Evolutionary conservation across 179 eudicot species (phyloP).

Genomic region (Sideroxylon spinosum): DNA sequence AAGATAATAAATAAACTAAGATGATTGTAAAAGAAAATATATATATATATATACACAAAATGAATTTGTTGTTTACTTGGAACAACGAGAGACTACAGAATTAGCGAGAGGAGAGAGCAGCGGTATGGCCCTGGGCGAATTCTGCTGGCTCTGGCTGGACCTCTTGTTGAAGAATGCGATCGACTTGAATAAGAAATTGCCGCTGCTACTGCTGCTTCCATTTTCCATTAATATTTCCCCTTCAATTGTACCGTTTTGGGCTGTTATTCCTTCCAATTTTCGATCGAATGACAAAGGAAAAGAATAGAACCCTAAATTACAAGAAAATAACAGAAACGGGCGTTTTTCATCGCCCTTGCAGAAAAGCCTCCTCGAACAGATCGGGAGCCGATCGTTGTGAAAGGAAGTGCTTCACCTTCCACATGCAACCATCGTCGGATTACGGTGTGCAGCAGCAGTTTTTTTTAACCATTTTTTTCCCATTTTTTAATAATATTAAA

Average conservation of each 20-base stretch:
- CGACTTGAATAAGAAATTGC: constrained; percentile 13
- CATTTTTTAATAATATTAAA: too few species aligned
- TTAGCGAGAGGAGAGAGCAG: constrained; percentile 55
- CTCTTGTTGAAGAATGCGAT: constrained; percentile 14
- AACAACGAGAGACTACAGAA: constrained; percentile 52
- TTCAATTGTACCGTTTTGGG: neutral
- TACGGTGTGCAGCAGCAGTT: too few species aligned
- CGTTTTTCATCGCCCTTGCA: too few species aligned
- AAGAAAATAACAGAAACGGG: too few species aligned
- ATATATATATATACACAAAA: too few species aligned
- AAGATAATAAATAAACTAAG: neutral
- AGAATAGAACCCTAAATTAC: too few species aligned
- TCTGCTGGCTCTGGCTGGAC: neutral
- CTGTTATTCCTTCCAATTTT: neutral
- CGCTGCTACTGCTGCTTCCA: neutral
- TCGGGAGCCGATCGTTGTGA: too few species aligned
- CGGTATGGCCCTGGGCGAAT: constrained; percentile 37
- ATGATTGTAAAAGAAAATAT: neutral
- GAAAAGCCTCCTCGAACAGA: too few species aligned
- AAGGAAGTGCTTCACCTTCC: too few species aligned
- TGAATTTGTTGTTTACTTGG: constrained; percentile 36
- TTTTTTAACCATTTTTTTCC: too few species aligned
- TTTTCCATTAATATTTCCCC: neutral
- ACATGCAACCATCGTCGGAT: too few species aligned
- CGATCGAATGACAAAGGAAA: neutral